Evolutionary conservation across 768 basidiomycete species (phyloP), one percentile per base, ranked within the genome.

Genomic region (Tricholoma saponaceum): DNA sequence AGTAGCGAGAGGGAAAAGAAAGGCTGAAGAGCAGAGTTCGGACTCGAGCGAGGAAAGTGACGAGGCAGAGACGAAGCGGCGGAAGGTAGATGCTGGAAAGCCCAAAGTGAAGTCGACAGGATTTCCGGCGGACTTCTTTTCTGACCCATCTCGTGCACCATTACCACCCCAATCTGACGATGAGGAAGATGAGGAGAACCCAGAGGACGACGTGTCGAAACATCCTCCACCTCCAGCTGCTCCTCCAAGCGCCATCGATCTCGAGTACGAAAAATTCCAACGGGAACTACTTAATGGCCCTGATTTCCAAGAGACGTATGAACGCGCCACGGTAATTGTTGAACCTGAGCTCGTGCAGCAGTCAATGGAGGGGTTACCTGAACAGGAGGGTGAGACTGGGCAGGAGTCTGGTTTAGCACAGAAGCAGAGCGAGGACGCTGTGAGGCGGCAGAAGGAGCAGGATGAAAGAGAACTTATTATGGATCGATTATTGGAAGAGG

Each of bases 401-500:
- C 60, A 37, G 13, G 69, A 60, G 20, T 69, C 65, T 16, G 67
- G 68, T 51, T 64, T 71, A 16, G 64, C 66, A 41, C 72, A 75
- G 62, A 69, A 73, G 22, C 54, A 60, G 23, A 67, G 72, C 33
- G 78, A 80, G 64, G 82, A 78, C 50, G 75, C 77, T 52, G 67
- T 69, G 52, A 76, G 81, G 64, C 72, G 70, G 63, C 69, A 73
- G 62, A 86, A 78, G 69, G 85, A 86, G 63, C 76, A 76, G 66
- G 90, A 92, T 22, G 91, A 93, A 54, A 78, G 83, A 51, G 90
- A 93, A 63, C 71, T 92, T 58, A 92, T 93, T 44, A 89, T 93
- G 86, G 91, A 92, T 70, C 80, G 92, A 55, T 70, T 93, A 49
- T 58, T 92, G 68, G 91, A 92, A 28, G 92, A 94, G 72, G 91